Conservation (phyloP, 352 stramenopile genomes). For the Albugo candida region DNA sequence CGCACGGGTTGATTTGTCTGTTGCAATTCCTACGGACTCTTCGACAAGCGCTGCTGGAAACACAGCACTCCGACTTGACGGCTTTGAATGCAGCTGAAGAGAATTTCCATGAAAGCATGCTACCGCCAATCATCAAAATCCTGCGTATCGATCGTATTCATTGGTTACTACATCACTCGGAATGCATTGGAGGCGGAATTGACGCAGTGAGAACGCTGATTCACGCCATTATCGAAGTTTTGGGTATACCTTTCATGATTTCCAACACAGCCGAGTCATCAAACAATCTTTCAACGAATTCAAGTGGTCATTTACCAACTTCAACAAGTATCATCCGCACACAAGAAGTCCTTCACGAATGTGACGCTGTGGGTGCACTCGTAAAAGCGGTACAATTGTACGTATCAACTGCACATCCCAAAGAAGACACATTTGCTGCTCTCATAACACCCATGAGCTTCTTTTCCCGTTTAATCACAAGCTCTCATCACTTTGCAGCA, state of each 20-base stretch:
- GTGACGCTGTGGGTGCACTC: slow-evolving; percentile 38
- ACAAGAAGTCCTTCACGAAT: slow-evolving; percentile 54
- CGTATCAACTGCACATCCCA: slow-evolving; percentile 13
- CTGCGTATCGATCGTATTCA: slow-evolving; percentile 36
- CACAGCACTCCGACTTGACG: slow-evolving; percentile 7
- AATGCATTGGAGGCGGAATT: slow-evolving; percentile 49
- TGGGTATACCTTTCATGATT: slow-evolving; percentile 62
- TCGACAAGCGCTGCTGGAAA: slow-evolving; percentile 17
- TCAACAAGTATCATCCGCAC: slow-evolving; percentile 18
- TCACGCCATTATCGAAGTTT: slow-evolving; percentile 65
- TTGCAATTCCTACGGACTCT: slow-evolving; percentile 63
- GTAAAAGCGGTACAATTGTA: slow-evolving; percentile 42
- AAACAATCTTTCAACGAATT: too few species aligned
- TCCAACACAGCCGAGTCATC: slow-evolving; percentile 31
- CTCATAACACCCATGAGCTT: slow-evolving; percentile 62
- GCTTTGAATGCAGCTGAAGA: slow-evolving; percentile 20
- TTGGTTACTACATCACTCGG: slow-evolving; percentile 50
- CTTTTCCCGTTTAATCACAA: slow-evolving; percentile 63
- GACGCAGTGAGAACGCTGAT: slow-evolving; percentile 69
- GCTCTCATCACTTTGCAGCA: slow-evolving; percentile 59
- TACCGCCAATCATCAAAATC: slow-evolving; percentile 35
- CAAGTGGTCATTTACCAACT: neutral
- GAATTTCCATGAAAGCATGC: slow-evolving; percentile 28
- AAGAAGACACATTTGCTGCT: slow-evolving; percentile 1
- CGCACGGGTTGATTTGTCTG: slow-evolving; percentile 69